These are phyloP conservation scores for Acer yangbiense DNA, from an alignment of 345 rosid species.

Conservation along the genomic window DNA sequence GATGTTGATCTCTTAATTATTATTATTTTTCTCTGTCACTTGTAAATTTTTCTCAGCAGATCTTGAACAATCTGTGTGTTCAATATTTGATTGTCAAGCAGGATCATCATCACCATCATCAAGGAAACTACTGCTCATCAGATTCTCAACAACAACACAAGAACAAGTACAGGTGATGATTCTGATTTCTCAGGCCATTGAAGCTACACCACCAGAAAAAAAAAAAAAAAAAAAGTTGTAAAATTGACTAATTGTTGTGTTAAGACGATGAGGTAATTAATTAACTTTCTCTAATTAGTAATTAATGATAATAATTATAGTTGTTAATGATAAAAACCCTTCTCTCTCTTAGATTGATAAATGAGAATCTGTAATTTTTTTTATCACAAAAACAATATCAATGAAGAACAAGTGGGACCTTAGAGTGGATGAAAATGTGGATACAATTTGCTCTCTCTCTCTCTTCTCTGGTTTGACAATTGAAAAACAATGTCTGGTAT, in stretches of 20 bases:
- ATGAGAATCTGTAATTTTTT: no score
- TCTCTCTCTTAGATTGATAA: neutral
- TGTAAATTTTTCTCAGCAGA: neutral
- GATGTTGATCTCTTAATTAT: no score
- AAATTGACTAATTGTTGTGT: neutral
- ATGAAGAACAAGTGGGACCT: neutral
- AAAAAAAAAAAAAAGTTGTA: no score
- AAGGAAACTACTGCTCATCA: neutral
- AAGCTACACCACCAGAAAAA: no score
- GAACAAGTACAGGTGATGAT: constrained; percentile 11
- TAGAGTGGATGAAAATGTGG: constrained; percentile 9
- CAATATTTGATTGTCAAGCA: constrained; percentile 2
- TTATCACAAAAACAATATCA: no score
- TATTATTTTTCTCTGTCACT: neutral
- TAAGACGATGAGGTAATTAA: neutral
- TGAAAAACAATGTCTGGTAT: neutral
- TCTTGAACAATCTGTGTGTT: neutral
- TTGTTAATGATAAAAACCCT: neutral
- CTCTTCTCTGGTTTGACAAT: neutral
- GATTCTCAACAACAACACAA: constrained; percentile 10
- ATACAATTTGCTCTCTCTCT: no score
- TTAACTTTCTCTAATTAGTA: neutral
- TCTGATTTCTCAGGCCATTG: no score
- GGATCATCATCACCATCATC: constrained; percentile 10
- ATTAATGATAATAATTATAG: neutral